phyloP scores from a whole-genome alignment of 2,329 filamentous ascomycete species.

The Diaporthe capsici region DNA sequence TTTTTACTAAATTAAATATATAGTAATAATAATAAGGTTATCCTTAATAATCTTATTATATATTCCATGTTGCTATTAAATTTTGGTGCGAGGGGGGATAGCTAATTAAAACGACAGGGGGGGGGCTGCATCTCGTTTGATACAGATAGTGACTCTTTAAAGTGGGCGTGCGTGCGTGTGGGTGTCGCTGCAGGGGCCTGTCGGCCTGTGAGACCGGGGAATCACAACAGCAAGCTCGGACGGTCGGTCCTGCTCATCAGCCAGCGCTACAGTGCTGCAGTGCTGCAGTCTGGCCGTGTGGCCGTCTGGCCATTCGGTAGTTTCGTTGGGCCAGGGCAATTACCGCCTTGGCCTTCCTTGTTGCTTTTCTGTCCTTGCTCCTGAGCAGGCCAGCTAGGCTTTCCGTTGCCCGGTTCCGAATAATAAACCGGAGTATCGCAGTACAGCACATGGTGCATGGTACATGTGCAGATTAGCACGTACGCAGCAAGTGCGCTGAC shows the following conservation, averaged over 20 bases:
- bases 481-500: not conserved
- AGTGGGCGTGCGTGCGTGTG: not conserved
- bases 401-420: conserved; percentile 1
- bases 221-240: conserved; percentile 36
- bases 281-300: not conserved
- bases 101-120: too few species aligned
- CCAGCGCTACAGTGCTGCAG: not conserved
- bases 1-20: too few species aligned
- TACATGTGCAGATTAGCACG: conserved; percentile 10
- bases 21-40: too few species aligned
- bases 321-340: conserved; percentile 11
- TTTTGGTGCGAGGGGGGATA: too few species aligned
- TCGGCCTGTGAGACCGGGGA: not conserved
- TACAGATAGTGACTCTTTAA: not conserved
- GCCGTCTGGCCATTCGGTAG: not conserved
- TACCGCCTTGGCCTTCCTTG: conserved; percentile 15
- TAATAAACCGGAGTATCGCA: not conserved
- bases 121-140: too few species aligned
- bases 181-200: conserved; percentile 18
- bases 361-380: not conserved
- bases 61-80: too few species aligned
- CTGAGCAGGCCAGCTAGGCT: not conserved
- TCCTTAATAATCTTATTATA: too few species aligned
- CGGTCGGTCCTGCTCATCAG: conserved; percentile 26
- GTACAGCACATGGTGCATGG: conserved; percentile 3